Evolutionary conservation across 192 early-diverging fungal species (phyloP), one percentile per base, ranked within the genome.

Genomic region (Entomortierella parvispora): DNA sequence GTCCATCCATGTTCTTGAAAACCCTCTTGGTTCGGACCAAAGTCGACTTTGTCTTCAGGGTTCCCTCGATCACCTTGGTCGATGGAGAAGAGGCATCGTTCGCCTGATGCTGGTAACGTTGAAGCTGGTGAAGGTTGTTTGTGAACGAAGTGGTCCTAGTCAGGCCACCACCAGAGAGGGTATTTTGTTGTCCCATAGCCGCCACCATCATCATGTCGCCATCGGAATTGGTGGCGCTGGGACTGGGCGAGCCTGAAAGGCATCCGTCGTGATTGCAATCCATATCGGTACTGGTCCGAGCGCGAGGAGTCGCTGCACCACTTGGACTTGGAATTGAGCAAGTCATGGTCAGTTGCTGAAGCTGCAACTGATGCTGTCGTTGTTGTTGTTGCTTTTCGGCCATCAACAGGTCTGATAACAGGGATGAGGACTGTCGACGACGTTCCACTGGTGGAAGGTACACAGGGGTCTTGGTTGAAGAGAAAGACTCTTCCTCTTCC

Each of bases 1-100:
- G 25, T n/a, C 34, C 64, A 26, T 66, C 64, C 17, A 66, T 42
- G 12, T 57, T 66, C n/a, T 57, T 66, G 31, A 66, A 66, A 40
- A 66, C 22, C 15, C 18, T 51, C 45, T 47, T 56, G n/a, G 64
- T 66, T 20, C 64, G 53, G 2, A 12, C 33, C 29, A 66, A 48
- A n/a, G 52, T 17, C 18, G 64, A 46, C 7, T 8, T 55, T 1
- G 52, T 20, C 12, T 15, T 25, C 34, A 0, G 44, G 18, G 23
- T 33, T 26, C 47, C 15, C 18, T 9, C n/a, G 3, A 31, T 23
- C 2, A 62, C 17, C 3, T 8, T 32, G 47, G 11, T 48, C 59
- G 17, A 42, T 25, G 15, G 12, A 42, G 20, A 9, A 17, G n/a
- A 31, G 3, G 14, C 4, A 22, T 4, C 40, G 33, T 5, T 61